Conservation (phyloP, 768 basidiomycete species). For the Scleroderma bovista region DNA sequence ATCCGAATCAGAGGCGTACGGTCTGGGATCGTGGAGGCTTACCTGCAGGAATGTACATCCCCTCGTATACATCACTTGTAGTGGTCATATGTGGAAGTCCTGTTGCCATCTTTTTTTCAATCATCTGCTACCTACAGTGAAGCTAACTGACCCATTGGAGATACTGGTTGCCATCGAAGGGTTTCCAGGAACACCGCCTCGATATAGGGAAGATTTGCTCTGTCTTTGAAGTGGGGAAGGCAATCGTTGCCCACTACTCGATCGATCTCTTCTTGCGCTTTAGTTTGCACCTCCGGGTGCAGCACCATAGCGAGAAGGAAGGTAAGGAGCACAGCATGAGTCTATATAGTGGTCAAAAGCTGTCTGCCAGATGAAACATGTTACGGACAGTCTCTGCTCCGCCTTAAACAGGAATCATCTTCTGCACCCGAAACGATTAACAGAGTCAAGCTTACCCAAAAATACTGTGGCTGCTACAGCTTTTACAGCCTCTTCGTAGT, state of each 20-base stretch:
- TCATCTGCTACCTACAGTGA: background rate
- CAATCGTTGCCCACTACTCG: constrained; percentile 25
- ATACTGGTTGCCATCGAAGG: constrained; percentile 26
- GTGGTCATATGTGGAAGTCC: constrained; percentile 19
- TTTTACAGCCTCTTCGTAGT: constrained; percentile 12
- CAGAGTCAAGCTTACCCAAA: constrained; percentile 11
- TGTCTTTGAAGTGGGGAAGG: constrained; percentile 25
- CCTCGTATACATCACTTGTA: constrained; percentile 22
- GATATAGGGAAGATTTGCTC: constrained; percentile 24
- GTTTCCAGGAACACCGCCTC: constrained; percentile 28
- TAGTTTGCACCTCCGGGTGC: constrained; percentile 26
- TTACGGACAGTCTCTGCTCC: constrained; percentile 23
- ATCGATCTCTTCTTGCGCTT: constrained; percentile 29
- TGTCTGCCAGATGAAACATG: no score
- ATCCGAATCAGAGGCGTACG: background rate
- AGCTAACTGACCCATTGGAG: constrained; percentile 21
- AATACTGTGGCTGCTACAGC: constrained; percentile 19
- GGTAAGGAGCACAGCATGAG: constrained; percentile 8
- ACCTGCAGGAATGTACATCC: constrained; percentile 28
- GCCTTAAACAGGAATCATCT: constrained; percentile 6
- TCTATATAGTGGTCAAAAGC: constrained; percentile 7
- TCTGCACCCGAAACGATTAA: background rate
- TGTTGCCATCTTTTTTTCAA: background rate
- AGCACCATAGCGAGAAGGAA: constrained; percentile 32
- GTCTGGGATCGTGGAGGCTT: background rate